Evolutionary conservation across 495 filamentous ascomycete species (phyloP).

Genomic region (Penicillium psychrofluorescens): DNA sequence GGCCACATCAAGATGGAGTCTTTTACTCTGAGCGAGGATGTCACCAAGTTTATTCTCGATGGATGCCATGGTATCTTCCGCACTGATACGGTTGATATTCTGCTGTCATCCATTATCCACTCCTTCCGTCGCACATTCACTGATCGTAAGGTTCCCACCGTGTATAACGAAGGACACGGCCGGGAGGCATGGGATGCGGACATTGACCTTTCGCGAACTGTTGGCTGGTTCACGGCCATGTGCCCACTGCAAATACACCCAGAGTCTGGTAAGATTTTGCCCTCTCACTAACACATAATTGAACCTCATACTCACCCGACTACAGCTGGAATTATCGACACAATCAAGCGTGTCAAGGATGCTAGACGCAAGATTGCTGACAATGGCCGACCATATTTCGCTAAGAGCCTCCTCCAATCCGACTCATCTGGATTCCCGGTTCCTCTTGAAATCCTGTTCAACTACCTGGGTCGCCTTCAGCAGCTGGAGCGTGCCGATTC

Average conservation of each 20-base stretch:
- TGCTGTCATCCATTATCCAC: constrained; percentile 42
- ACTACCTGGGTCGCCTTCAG: constrained; percentile 56
- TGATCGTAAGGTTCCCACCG: constrained; percentile 47
- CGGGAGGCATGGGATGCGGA: constrained; percentile 42
- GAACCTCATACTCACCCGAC: background rate
- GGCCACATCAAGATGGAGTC: constrained; percentile 37
- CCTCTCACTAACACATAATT: background rate
- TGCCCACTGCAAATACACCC: constrained; percentile 32
- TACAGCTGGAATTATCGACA: constrained; percentile 21
- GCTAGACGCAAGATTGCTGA: constrained; percentile 28
- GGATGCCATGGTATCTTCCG: constrained; percentile 37
- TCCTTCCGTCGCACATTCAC: constrained; percentile 42
- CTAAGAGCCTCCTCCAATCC: constrained; percentile 41
- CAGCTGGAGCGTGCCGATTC: constrained; percentile 52
- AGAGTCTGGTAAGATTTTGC: constrained; percentile 22
- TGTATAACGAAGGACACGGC: constrained; percentile 53
- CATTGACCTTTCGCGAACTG: constrained; percentile 48
- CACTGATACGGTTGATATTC: constrained; percentile 47
- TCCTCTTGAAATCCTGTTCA: constrained; percentile 64
- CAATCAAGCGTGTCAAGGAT: constrained; percentile 42
- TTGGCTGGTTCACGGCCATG: constrained; percentile 58
- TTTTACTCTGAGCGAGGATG: constrained; percentile 37
- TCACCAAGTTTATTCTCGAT: constrained; percentile 36
- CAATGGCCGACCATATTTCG: constrained; percentile 41
- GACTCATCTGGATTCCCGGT: constrained; percentile 36